A percentile compares a stretch with the other conserved stretches of the same genome.
Evolutionary conservation across 768 basidiomycete genomes (phyloP).

Genomic region (Mycena pura): DNA sequence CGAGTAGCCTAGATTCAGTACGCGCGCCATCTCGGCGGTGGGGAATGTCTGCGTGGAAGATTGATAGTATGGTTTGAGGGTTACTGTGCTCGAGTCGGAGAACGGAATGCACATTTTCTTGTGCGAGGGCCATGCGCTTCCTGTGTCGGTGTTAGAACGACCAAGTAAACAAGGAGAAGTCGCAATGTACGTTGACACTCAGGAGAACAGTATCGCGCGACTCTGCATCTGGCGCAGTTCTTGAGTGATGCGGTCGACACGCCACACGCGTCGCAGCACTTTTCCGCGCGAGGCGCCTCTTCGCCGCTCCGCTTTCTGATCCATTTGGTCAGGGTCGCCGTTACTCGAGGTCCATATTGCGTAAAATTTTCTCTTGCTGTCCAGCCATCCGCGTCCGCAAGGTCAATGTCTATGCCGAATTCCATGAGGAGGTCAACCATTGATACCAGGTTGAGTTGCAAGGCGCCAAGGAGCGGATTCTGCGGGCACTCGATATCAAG

Average conservation of each 20-base stretch:
- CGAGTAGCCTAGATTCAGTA: constrained; percentile 12
- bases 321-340: constrained; percentile 19
- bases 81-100: constrained; percentile 48
- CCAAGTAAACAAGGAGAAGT: not conserved
- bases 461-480: constrained; percentile 15
- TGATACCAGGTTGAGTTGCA: constrained; percentile 32
- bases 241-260: constrained; percentile 44
- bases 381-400: constrained; percentile 38
- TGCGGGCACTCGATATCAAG: not conserved
- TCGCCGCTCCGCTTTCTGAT: constrained; percentile 52
- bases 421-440: constrained; percentile 56
- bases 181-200: constrained; percentile 57
- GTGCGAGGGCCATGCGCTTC: constrained; percentile 53
- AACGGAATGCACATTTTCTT: constrained; percentile 57
- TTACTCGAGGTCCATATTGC: constrained; percentile 22
- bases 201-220: constrained; percentile 58
- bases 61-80: constrained; percentile 52
- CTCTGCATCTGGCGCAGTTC: constrained; percentile 51
- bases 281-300: constrained; percentile 48
- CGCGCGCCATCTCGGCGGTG: constrained; percentile 22
- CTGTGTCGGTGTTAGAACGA: constrained; percentile 35
- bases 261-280: constrained; percentile 45
- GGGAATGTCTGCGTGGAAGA: constrained; percentile 31
- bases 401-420: constrained; percentile 52
- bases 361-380: constrained; percentile 21